Base-by-base conservation (phyloP, 495 filamentous ascomycete species). In the Tuber melanosporum region DNA sequence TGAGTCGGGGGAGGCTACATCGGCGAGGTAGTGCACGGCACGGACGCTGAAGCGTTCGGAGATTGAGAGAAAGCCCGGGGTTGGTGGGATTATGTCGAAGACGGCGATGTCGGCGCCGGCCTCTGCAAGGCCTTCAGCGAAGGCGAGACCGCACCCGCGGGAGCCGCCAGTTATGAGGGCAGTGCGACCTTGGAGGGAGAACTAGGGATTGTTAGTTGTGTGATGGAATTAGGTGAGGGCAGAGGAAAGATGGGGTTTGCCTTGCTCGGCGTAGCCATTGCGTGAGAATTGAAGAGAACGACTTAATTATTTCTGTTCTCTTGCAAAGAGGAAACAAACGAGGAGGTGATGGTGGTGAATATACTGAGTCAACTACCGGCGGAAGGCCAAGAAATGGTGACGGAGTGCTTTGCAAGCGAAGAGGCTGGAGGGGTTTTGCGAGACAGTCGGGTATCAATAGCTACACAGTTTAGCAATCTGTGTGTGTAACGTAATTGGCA, bases 111-210 rank as follows among this genome's bases (percentile, higher is more conserved):
- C 76, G 12, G 82, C 83, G n/a, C 82, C 82, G 19, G 82, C 82
- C 71, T 83, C 82, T 9, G 82, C 82, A 52, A 83, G 82, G 19
- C 80, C 82, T 76, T 82, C 73, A 15, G 82, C 79, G 39, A 84
- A 83, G 47, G 82, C 66, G 76, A 88, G 84, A 36, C 94, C 94
- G 20, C 97, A 85, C n/a, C 94, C 94, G 73, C 94, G 86, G n/a
- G 92, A 93, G 57, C 94, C 94, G 57, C 94, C 94, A 10, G 94
- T 97, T n/a, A 97, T 90, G 75, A 97, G 91, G 77, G 92, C 94
- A 71, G 96, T 91, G 84, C 97, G 95, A 79, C 93, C 93, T 77
- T 93, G 89, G 81, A 97, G 89, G 70, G 91, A 93, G 89, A 97
- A 98, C 86, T 95, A 89, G 83, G 86, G 88, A 22, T 86, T 93